A percentile compares a stretch with the other conserved stretches of the same genome.
Evolutionary conservation across 2,329 filamentous ascomycete species (phyloP).

Genomic region (Fusarium bulbicola): DNA sequence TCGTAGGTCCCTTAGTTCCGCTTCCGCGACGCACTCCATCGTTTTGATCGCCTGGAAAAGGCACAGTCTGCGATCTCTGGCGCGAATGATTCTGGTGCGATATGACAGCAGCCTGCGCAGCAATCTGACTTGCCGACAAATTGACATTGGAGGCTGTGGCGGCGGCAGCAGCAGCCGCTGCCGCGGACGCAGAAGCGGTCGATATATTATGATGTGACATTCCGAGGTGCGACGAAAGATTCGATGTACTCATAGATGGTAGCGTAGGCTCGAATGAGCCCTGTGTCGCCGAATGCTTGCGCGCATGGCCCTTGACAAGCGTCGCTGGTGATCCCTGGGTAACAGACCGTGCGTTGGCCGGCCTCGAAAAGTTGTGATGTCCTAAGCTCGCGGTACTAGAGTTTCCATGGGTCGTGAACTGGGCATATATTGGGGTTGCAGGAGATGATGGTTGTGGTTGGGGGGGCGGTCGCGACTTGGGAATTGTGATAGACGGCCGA

Average conservation of each 20-base stretch:
- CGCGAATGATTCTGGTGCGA: constrained; percentile 65
- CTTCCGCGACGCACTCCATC: constrained; percentile 56
- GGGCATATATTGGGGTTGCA: constrained; percentile 58
- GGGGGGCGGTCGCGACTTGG: constrained; percentile 55
- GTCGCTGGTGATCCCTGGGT: constrained; percentile 46
- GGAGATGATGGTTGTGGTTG: constrained; percentile 46
- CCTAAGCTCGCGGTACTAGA: constrained; percentile 56
- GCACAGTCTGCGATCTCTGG: constrained; percentile 79
- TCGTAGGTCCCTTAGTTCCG: constrained; percentile 61
- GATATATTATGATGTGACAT: constrained; percentile 50
- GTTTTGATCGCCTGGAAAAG: constrained; percentile 60
- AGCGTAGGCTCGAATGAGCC: constrained; percentile 80
- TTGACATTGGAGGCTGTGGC: constrained; percentile 53
- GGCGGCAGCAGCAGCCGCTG: constrained; percentile 41
- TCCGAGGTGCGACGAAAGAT: constrained; percentile 60
- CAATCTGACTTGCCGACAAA: constrained; percentile 77
- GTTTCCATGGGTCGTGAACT: constrained; percentile 58
- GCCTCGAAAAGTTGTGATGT: constrained; percentile 65
- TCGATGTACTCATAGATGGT: constrained; percentile 68
- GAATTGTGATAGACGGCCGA: constrained; percentile 52
- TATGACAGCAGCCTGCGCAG: constrained; percentile 80
- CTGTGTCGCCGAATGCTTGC: constrained; percentile 77
- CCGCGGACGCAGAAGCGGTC: constrained; percentile 24
- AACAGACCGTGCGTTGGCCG: constrained; percentile 49
- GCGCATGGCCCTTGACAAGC: constrained; percentile 57